These are phyloP conservation scores for Trichopus zeylanicus DNA, from an alignment of 116 monocot genomes.

Conservation along the genomic window DNA sequence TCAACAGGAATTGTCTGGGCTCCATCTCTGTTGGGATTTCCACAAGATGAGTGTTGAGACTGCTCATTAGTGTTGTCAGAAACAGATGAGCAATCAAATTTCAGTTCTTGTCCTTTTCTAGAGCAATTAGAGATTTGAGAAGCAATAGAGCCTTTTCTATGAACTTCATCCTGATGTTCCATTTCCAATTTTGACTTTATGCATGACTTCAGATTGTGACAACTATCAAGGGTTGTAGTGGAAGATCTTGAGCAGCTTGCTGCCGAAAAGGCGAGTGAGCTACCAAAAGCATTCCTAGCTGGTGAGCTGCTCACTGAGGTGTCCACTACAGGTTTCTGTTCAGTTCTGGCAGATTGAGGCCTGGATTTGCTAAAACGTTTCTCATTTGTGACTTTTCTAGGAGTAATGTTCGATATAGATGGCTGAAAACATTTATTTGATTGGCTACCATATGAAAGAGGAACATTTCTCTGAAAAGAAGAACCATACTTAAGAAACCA, in stretches of 20 bases:
- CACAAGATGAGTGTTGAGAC: too few relatives aligned
- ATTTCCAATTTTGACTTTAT: conserved; percentile 3
- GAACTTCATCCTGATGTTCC: background rate
- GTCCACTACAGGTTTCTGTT: conserved; percentile 4
- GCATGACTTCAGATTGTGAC: background rate
- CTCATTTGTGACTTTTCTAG: conserved; percentile 6
- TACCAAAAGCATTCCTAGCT: background rate
- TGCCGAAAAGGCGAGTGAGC: background rate
- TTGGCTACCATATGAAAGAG: conserved; percentile 15
- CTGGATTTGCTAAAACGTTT: conserved; percentile 8
- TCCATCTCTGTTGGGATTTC: too few relatives aligned
- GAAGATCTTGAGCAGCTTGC: conserved; percentile 8
- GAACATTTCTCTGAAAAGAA: conserved; percentile 29
- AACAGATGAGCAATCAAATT: too few relatives aligned
- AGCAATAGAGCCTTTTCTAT: background rate
- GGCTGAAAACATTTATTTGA: conserved; percentile 15
- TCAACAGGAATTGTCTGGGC: too few relatives aligned
- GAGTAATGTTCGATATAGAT: conserved; percentile 6
- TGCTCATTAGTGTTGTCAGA: too few relatives aligned
- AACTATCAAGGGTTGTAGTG: background rate
- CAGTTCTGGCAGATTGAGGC: conserved; percentile 4
- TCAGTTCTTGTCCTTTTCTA: background rate
- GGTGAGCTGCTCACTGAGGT: conserved; percentile 2
- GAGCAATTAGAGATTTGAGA: conserved; percentile 7
- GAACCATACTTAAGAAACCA: background rate